Evolutionary conservation across 176 grass and related monocot genomes (phyloP).

Genomic region (Rhipidocladum racemiflorum): DNA sequence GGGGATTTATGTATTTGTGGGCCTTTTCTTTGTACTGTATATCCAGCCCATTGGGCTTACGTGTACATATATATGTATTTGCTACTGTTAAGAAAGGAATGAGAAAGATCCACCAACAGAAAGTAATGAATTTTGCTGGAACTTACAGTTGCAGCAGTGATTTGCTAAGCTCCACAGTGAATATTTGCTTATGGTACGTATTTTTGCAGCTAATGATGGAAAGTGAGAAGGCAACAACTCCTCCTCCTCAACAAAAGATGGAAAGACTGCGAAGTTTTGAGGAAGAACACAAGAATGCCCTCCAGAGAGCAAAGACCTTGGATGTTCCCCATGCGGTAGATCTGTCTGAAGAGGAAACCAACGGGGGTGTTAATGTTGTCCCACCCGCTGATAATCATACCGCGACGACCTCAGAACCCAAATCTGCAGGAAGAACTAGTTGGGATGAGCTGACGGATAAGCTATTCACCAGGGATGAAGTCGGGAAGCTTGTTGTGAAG

Average conservation of each 20-base stretch:
- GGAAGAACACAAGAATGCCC: slow-evolving; percentile 79
- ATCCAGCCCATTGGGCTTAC: too few species aligned
- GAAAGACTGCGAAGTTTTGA: slow-evolving; percentile 63
- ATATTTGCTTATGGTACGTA: background rate
- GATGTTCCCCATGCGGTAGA: slow-evolving; percentile 63
- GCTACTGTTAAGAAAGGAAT: too few species aligned
- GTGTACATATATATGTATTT: too few species aligned
- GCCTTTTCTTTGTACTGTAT: too few species aligned
- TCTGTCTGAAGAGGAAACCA: slow-evolving; percentile 41
- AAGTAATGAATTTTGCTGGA: background rate
- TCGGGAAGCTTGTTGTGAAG: slow-evolving; percentile 71
- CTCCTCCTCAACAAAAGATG: slow-evolving; percentile 66
- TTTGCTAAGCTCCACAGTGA: background rate
- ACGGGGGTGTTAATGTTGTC: background rate
- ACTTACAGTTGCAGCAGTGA: background rate
- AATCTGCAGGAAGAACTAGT: slow-evolving; percentile 55
- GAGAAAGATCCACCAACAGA: too few species aligned
- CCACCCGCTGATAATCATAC: slow-evolving; percentile 18
- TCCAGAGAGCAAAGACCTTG: slow-evolving; percentile 59
- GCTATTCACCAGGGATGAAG: slow-evolving; percentile 67
- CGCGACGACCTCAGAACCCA: background rate
- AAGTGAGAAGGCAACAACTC: slow-evolving; percentile 28
- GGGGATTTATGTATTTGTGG: too few species aligned
- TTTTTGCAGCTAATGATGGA: slow-evolving; percentile 62
- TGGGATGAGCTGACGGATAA: slow-evolving; percentile 78